phyloP scores from a whole-genome alignment of 305 asterid genomes.

The Nicotiana rustica region DNA sequence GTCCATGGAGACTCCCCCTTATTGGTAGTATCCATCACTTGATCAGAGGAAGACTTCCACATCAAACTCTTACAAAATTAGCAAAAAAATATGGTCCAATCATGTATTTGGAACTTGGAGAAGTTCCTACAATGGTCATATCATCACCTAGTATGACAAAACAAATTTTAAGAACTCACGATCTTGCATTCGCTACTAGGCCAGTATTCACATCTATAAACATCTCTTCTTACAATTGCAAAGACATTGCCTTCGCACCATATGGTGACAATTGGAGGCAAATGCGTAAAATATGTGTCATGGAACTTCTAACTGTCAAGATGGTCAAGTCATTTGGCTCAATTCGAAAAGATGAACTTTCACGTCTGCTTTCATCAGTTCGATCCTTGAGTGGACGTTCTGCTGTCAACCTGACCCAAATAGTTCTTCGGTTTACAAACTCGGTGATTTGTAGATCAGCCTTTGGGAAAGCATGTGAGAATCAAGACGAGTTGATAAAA shows the following conservation, averaged over 20 bases:
- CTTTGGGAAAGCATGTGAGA: constrained; percentile 32
- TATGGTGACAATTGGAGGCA: constrained; percentile 63
- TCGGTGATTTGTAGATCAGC: constrained; percentile 38
- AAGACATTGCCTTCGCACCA: constrained; percentile 46
- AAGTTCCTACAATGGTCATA: constrained; percentile 48
- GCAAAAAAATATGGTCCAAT: constrained; percentile 52
- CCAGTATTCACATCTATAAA: constrained; percentile 45
- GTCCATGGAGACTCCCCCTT: constrained; percentile 23
- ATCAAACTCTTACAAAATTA: constrained; percentile 48
- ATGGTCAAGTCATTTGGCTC: constrained; percentile 32
- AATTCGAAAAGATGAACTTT: constrained; percentile 38
- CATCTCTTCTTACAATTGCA: constrained; percentile 45
- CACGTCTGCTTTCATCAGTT: constrained; percentile 20
- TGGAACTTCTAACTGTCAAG: constrained; percentile 34
- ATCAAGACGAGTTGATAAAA: constrained; percentile 32
- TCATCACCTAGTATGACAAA: constrained; percentile 54
- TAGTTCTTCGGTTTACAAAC: constrained; percentile 22
- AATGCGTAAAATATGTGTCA: constrained; percentile 37
- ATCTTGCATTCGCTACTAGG: constrained; percentile 51
- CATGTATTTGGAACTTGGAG: constrained; percentile 54
- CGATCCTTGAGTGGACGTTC: not conserved
- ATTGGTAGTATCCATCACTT: constrained; percentile 23
- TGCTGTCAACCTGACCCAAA: constrained; percentile 32
- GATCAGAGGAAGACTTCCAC: constrained; percentile 36
- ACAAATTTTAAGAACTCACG: constrained; percentile 52